These are phyloP conservation scores for Clonostachys rhizophaga DNA, from an alignment of 2,329 filamentous ascomycete genomes.

Conservation along the genomic window DNA sequence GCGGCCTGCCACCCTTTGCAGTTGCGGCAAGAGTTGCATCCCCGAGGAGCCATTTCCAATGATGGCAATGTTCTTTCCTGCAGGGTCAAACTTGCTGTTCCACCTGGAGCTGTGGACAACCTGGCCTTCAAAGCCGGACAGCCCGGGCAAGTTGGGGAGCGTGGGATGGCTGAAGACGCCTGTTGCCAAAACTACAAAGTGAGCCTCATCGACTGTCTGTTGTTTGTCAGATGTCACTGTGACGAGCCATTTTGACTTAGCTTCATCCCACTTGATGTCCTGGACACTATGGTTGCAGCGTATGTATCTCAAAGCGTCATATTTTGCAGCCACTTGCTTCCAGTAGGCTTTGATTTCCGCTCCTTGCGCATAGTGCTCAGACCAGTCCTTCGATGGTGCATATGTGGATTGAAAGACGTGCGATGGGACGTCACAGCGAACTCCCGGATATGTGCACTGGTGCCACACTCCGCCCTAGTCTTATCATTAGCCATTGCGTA, in stretches of 20 bases:
- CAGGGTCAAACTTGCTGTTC: conserved; percentile 40
- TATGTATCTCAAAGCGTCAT: too few relatives aligned
- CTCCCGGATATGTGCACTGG: too few relatives aligned
- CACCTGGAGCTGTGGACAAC: conserved; percentile 48
- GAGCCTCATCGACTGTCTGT: conserved; percentile 36
- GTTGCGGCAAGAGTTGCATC: conserved; percentile 42
- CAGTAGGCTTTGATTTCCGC: conserved; percentile 39
- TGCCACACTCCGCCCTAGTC: too few relatives aligned
- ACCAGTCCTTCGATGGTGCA: conserved; percentile 64
- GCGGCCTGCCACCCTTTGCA: conserved; percentile 20
- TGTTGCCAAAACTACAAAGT: conserved; percentile 6
- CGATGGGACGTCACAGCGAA: conserved; percentile 40
- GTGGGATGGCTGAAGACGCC: conserved; percentile 27
- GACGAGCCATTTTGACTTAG: neutral
- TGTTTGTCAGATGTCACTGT: too few relatives aligned
- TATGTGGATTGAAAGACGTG: conserved; percentile 69
- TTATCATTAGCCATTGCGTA: too few relatives aligned
- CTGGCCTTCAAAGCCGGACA: conserved; percentile 39
- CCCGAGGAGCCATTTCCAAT: conserved; percentile 53
- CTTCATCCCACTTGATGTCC: neutral
- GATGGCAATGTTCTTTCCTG: conserved; percentile 47
- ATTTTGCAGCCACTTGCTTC: too few relatives aligned
- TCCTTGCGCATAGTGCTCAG: conserved; percentile 62
- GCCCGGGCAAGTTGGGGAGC: conserved; percentile 41
- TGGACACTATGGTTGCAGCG: neutral